phyloP scores from a whole-genome alignment of 768 basidiomycete genomes.

The Cystofilobasidium capitatum region DNA sequence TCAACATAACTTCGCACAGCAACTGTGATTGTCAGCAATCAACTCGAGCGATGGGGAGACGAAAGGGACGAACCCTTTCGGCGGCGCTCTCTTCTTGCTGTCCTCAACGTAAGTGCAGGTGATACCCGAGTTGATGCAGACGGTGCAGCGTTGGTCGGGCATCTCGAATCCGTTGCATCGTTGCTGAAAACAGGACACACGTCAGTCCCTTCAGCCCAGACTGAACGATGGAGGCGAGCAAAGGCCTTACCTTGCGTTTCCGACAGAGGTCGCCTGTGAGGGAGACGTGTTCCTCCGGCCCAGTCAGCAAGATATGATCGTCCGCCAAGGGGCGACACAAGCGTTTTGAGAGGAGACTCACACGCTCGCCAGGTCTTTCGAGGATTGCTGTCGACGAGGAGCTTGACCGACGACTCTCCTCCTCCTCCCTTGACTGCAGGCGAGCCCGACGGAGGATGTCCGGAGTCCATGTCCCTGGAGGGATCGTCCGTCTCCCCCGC shows the following conservation, averaged over 20 bases:
- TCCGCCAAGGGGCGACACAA: no score
- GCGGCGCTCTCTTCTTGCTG: constrained; percentile 23
- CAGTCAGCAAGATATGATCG: no score
- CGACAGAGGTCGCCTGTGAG: constrained; percentile 25
- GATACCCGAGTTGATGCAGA: constrained; percentile 16
- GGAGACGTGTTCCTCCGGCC: neutral
- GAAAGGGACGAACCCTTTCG: constrained; percentile 13
- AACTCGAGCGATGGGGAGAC: neutral
- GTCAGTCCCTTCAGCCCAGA: neutral
- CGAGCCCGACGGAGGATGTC: neutral
- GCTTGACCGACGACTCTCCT: neutral
- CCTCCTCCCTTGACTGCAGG: neutral
- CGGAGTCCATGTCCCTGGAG: constrained; percentile 10
- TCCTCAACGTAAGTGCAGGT: constrained; percentile 22
- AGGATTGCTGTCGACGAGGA: neutral
- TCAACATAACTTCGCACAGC: constrained; percentile 8
- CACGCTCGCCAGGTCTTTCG: neutral
- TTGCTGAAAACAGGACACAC: constrained; percentile 6
- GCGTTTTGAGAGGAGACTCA: no score
- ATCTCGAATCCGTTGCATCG: constrained; percentile 27
- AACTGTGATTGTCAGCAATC: no score
- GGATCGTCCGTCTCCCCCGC: constrained; percentile 14
- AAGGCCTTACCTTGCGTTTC: constrained; percentile 15
- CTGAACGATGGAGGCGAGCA: neutral
- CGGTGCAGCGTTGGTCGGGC: constrained; percentile 22